Evolutionary conservation across 176 grass and related monocot species (phyloP).

Genomic region (Aegilops speltoides): DNA sequence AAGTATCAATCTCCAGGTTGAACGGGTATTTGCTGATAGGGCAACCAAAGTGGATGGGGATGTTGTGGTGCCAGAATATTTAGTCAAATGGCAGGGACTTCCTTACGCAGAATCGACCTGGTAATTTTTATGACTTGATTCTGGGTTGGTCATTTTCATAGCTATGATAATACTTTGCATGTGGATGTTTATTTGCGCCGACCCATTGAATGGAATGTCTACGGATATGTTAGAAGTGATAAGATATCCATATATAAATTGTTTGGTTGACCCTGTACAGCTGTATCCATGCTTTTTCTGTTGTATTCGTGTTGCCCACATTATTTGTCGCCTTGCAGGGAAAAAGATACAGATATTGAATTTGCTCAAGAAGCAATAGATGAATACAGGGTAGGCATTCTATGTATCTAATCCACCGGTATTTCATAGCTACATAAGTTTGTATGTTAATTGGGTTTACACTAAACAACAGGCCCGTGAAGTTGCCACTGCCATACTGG

Average conservation of each 20-base stretch:
- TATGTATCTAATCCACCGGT: conserved; percentile 14
- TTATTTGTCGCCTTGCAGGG: conserved; percentile 60
- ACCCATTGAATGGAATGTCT: not conserved
- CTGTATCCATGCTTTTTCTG: not conserved
- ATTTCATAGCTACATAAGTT: not conserved
- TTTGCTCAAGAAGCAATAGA: conserved; percentile 99
- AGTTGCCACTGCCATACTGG: conserved; percentile 61
- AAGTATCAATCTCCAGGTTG: conserved; percentile 75
- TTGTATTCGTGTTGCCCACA: not conserved
- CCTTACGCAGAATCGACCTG: conserved; percentile 98
- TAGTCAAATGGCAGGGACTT: conserved; percentile 99
- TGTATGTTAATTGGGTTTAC: conserved; percentile 28
- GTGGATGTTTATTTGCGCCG: not conserved
- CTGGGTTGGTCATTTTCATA: conserved; percentile 6
- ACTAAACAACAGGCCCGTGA: conserved; percentile 71
- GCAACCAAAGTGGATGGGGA: conserved; percentile 71
- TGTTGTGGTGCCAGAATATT: conserved; percentile 90
- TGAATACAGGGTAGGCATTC: conserved; percentile 83
- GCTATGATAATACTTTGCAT: conserved; percentile 10
- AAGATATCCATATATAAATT: conserved; percentile 4
- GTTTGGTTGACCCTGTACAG: not conserved
- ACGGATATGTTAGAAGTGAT: conserved; percentile 13
- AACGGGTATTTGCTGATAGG: conserved; percentile 99
- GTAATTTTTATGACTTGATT: conserved; percentile 51
- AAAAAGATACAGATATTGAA: conserved; percentile 96